phyloP scores from a whole-genome alignment of 495 filamentous ascomycete genomes.

The Penicillium riverlandense region DNA sequence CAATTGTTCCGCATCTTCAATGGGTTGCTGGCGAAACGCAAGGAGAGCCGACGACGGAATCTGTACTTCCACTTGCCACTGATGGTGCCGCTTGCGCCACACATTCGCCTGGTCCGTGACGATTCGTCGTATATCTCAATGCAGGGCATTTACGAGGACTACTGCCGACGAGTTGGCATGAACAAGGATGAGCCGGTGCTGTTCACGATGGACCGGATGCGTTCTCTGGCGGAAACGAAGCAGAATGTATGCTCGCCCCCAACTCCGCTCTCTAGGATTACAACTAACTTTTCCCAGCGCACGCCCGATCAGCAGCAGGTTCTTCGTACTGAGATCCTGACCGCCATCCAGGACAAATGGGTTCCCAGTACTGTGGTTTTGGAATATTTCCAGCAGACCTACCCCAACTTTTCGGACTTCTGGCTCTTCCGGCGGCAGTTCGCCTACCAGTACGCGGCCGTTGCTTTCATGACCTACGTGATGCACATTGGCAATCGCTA shows the following conservation, averaged over 20 bases:
- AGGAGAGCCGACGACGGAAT: constrained; percentile 89
- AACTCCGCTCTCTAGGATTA: neutral
- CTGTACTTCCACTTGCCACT: constrained; percentile 91
- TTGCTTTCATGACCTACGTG: constrained; percentile 98
- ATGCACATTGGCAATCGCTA: constrained; percentile 93
- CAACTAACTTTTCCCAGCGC: constrained; percentile 40
- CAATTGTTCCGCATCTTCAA: constrained; percentile 99
- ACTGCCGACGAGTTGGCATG: constrained; percentile 76
- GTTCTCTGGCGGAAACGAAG: constrained; percentile 63
- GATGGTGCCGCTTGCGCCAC: constrained; percentile 89
- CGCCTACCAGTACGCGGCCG: constrained; percentile 88
- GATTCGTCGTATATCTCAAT: constrained; percentile 91
- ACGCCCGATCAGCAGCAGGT: constrained; percentile 58
- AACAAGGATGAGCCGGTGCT: constrained; percentile 93
- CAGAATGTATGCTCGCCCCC: constrained; percentile 40
- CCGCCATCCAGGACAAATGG: constrained; percentile 84
- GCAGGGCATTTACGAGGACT: constrained; percentile 91
- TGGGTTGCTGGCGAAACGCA: constrained; percentile 76
- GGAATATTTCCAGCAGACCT: constrained; percentile 84
- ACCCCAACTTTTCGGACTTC: constrained; percentile 87
- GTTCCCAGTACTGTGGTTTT: constrained; percentile 73
- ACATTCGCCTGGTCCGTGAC: constrained; percentile 89
- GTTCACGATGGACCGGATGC: constrained; percentile 89
- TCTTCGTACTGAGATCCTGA: constrained; percentile 76
- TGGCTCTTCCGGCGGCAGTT: constrained; percentile 97